Evolutionary conservation across 2,329 filamentous ascomycete species (phyloP), one percentile per base, ranked within the genome.

Genomic region (Claviceps humidiphila): DNA sequence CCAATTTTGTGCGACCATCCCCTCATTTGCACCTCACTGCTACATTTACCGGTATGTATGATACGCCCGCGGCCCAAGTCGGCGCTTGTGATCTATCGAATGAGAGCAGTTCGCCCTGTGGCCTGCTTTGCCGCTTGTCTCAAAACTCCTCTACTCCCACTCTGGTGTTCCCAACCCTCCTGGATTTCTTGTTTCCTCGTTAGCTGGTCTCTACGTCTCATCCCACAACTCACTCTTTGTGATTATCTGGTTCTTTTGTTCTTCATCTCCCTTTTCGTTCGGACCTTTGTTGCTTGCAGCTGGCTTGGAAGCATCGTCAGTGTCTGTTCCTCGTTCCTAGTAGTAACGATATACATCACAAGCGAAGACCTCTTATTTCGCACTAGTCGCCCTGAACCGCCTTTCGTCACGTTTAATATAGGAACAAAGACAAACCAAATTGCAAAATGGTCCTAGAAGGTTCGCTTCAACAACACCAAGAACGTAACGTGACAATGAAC

Each of bases 201-300:
- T 71, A 80, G 77, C 77, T 79, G 76, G 76, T 68, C 76, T 80
- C 74, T 70, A 62, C 65, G 58, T 66, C 58, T 41, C 20, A 17
- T n/a, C 42, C 17, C 11, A 34, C 17, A n/a, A 26, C 2, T 64
- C 60, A 64, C 60, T 57, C 60, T 60, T 65, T 57, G 58, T 65
- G 61, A 61, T 68, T 67, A 60, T 63, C 61, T 60, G 67, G 56
- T 61, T 63, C 58, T 61, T 55, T 30, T 45, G 13, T 45, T 45
- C 42, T 34, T 11, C 9, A 13, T 43, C 17, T 22, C 22, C 9
- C 11, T 14, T 5, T 22, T 9, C 4, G 17, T 56, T 58, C 53
- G 53, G 51, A 51, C 51, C 51, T 42, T n/a, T 26, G 34, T 34
- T 53, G 56, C 53, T 54, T 57, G 47, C 55, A 55, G 49, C 57